Conservation (phyloP, 192 early-diverging fungal genomes). For the Jimgerdemannia lactiflua region DNA sequence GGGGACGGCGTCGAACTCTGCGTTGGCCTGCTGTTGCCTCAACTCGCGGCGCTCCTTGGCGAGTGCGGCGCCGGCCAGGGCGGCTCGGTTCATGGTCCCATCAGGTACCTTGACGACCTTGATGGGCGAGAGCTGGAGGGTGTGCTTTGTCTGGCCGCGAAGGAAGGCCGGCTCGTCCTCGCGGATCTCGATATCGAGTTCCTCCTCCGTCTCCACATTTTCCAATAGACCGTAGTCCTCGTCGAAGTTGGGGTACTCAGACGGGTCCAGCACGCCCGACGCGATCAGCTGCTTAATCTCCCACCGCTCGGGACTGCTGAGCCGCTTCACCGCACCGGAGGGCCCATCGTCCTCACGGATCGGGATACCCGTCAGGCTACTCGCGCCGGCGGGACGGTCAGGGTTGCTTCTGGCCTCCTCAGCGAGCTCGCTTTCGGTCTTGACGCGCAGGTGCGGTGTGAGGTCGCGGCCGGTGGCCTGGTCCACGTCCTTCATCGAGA, state of each 20-base stretch:
- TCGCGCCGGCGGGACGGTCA: conserved; percentile 49
- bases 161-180: conserved; percentile 96
- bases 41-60: conserved; percentile 93
- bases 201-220: conserved; percentile 90
- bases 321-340: conserved; percentile 63
- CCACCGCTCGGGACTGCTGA: conserved; percentile 94
- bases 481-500: conserved; percentile 98
- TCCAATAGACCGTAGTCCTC: conserved; percentile 81
- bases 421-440: conserved; percentile 62
- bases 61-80: conserved; percentile 85
- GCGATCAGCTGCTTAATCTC: conserved; percentile 98
- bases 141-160: conserved; percentile 85
- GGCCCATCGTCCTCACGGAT: conserved; percentile 47
- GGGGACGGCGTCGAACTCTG: conserved; percentile 77
- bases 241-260: conserved; percentile 86
- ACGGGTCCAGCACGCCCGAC: conserved; percentile 80
- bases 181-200: conserved; percentile 94
- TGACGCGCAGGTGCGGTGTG: conserved; percentile 73
- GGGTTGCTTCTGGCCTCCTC: conserved; percentile 60
- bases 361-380: conserved; percentile 12
- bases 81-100: conserved; percentile 94
- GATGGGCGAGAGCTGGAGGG: conserved; percentile 87
- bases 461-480: conserved; percentile 90
- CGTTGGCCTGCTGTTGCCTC: conserved; percentile 75
- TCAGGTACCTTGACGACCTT: conserved; percentile 99